Base-by-base conservation (phyloP, 2,329 filamentous ascomycete genomes). In the Diaporthe helianthi region DNA sequence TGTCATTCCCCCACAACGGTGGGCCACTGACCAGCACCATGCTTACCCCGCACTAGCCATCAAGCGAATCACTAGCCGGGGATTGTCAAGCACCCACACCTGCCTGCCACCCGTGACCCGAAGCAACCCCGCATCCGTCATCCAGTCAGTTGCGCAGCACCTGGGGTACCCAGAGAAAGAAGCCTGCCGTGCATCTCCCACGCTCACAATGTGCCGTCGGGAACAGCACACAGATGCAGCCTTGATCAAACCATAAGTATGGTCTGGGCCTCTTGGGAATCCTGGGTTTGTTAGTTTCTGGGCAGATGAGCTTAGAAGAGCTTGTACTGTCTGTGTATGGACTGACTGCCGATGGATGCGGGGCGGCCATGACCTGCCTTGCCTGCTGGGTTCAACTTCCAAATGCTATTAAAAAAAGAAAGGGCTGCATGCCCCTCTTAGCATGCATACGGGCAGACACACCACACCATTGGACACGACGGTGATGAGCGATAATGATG, bases 1-100 rank as follows among this genome's bases (percentile, higher is more conserved):
- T 47, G 9, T 15, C 55, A 12, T n/a, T 36, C 29, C 36, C 36
- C 65, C 47, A 60, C 54, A 47, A 26, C 38, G 13, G 22, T 36
- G 41, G 24, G 29, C 65, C 66, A 69, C 61, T 71, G 10, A 38
- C 22, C n/a, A 47, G 15, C 51, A 13, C 13, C 29, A 1, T 5
- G 41, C 44, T 47, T 51, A 49, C 69, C 69, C 69, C 69, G 65
- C 69, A 68, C 49, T 55, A 70, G 46, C 10, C 15, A 15, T 15
- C n/a, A 36, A 31, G 51, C 69, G 65, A 70, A 68, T 70, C 69
- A 68, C 33, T 58, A 47, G 55, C 69, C 60, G 26, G 38, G 22
- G 49, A 52, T 60, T 68, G 64, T 46, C 47, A 70, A 64, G 49
- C 65, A 44, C 53, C 65, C 36, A 24, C 19, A 31, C n/a, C 24